A percentile compares a stretch with the other conserved stretches of the same genome.
These are phyloP conservation scores for Babesia ovata DNA, from an alignment of 169 alveolate genomes.

Conservation along the genomic window DNA sequence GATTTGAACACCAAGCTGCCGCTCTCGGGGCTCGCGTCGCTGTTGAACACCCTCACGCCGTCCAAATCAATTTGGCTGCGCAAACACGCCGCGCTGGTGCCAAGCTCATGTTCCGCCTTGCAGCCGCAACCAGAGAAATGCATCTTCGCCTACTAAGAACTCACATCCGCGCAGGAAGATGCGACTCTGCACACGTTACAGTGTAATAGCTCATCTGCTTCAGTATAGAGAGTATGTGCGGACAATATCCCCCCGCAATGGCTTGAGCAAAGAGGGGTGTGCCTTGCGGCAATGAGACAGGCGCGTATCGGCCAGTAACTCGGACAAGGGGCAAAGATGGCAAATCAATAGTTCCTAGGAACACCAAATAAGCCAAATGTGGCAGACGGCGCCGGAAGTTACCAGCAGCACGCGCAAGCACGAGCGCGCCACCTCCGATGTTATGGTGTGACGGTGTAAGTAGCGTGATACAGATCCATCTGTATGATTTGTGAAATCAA, in stretches of 20 bases:
- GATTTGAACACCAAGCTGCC: slow-evolving; percentile 56
- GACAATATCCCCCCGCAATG: neutral
- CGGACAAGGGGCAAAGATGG: too few relatives aligned
- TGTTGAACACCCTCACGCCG: slow-evolving; percentile 59
- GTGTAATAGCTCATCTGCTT: too few relatives aligned
- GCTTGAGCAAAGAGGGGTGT: neutral
- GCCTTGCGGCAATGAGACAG: neutral
- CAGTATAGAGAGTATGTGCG: too few relatives aligned
- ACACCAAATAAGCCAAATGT: too few relatives aligned
- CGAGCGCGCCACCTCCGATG: too few relatives aligned
- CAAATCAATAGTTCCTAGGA: too few relatives aligned
- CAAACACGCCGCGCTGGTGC: slow-evolving; percentile 52
- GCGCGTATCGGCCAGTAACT: too few relatives aligned
- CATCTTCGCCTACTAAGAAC: slow-evolving; percentile 17
- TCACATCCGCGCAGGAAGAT: neutral
- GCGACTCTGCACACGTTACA: neutral
- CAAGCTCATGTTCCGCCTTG: slow-evolving; percentile 68
- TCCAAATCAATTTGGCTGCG: slow-evolving; percentile 48
- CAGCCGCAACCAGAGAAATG: slow-evolving; percentile 70
- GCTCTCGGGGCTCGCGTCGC: slow-evolving; percentile 43
- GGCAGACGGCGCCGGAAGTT: too few relatives aligned
- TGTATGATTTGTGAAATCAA: too few relatives aligned
- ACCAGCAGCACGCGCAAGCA: too few relatives aligned
- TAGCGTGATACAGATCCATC: too few relatives aligned
- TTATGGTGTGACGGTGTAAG: too few relatives aligned